A percentile compares a stretch with the other conserved stretches of the same genome.
phyloP scores from a whole-genome alignment of 306 rosid species.

The Corylus heterophylla region DNA sequence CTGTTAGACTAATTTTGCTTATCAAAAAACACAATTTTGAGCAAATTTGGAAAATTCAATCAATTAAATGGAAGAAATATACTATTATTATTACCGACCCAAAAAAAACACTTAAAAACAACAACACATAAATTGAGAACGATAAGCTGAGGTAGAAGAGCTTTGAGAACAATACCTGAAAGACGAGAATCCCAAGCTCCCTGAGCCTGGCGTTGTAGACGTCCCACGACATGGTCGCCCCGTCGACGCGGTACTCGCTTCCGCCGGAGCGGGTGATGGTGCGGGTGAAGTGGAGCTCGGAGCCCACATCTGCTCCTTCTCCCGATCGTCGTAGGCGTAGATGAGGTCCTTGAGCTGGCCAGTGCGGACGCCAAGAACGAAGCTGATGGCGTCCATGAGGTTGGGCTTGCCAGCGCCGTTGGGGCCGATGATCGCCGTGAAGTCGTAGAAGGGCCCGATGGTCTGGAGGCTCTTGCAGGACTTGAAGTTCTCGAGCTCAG shows the following conservation, averaged over 20 bases:
- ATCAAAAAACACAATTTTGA: neutral
- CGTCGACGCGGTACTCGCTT: conserved; percentile 88
- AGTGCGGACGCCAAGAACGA: conserved; percentile 92
- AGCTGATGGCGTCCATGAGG: conserved; percentile 99
- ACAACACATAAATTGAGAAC: neutral
- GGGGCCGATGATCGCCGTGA: conserved; percentile 96
- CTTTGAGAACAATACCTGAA: conserved; percentile 63
- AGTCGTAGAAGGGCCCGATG: conserved; percentile 91
- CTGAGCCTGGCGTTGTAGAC: conserved; percentile 61
- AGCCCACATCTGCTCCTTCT: conserved; percentile 83
- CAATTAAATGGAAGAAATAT: neutral
- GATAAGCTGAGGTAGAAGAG: neutral
- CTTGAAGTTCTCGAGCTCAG: conserved; percentile 93
- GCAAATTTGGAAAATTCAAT: neutral
- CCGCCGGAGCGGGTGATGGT: conserved; percentile 74
- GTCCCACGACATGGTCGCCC: conserved; percentile 65
- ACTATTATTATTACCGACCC: neutral
- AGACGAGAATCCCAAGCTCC: conserved; percentile 89
- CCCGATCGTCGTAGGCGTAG: conserved; percentile 85
- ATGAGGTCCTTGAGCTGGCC: conserved; percentile 93
- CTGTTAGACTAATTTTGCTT: no score
- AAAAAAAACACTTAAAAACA: neutral
- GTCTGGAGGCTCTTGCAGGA: conserved; percentile 83
- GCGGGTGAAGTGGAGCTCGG: conserved; percentile 83
- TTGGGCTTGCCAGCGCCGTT: conserved; percentile 96